Percentiles rank a stretch among this genome's conserved stretches.
Conservation (phyloP, 2,329 filamentous ascomycete genomes). For the Cladophialophora chaetospira region DNA sequence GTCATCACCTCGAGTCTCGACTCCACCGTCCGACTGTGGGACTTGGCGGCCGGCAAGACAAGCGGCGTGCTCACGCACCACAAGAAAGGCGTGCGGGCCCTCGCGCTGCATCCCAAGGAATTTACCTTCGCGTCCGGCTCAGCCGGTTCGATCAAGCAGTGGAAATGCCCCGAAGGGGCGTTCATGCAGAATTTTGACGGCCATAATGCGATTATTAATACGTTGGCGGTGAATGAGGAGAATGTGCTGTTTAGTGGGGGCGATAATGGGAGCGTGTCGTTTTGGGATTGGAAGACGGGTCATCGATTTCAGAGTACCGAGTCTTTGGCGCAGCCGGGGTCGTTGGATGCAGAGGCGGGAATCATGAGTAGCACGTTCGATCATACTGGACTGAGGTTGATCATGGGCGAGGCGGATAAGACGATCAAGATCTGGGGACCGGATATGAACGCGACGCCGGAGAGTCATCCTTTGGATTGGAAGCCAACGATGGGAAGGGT, state of each 20-base stretch:
- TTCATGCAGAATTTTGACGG: slow-evolving; percentile 99
- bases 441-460: slow-evolving; percentile 85
- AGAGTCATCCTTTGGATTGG: slow-evolving; percentile 92
- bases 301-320: slow-evolving; percentile 88
- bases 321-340: slow-evolving; percentile 90
- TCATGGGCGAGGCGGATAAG: slow-evolving; percentile 95
- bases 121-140: slow-evolving; percentile 95
- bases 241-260: slow-evolving; percentile 93
- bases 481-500: slow-evolving; percentile 75
- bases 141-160: slow-evolving; percentile 95
- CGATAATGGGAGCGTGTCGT: slow-evolving; percentile 93
- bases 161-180: slow-evolving; percentile 96
- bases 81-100: slow-evolving; percentile 90
- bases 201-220: slow-evolving; percentile 96
- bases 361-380: slow-evolving; percentile 96
- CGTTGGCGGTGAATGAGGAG: slow-evolving; percentile 87
- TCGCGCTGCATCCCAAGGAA: slow-evolving; percentile 83
- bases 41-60: slow-evolving; percentile 91
- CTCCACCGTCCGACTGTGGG: slow-evolving; percentile 88
- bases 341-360: slow-evolving; percentile 88
- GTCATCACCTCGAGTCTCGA: slow-evolving; percentile 93
- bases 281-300: slow-evolving; percentile 99
- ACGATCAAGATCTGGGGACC: slow-evolving; percentile 98
- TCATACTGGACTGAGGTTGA: slow-evolving; percentile 80
- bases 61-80: slow-evolving; percentile 97